A percentile compares a stretch with the other conserved stretches of the same genome.
Evolutionary conservation across 208 protist species (phyloP).

Genomic region (Crithidia brevicula): DNA sequence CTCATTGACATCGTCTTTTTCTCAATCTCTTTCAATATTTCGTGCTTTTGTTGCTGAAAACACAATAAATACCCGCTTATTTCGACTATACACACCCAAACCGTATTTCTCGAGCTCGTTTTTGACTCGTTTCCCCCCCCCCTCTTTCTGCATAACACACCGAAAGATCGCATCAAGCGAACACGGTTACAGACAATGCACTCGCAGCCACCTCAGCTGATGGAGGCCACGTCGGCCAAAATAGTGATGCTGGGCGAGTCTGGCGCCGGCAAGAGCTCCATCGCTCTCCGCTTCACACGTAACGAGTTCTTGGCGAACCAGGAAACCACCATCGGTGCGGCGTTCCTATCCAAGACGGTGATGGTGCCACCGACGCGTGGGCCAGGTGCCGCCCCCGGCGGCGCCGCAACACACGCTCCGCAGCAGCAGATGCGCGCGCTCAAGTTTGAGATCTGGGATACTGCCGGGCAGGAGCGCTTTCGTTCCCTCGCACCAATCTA

Average conservation of each 20-base stretch:
- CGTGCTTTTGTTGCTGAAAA: background rate
- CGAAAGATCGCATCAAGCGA: background rate
- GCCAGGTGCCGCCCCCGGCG: constrained; percentile 11
- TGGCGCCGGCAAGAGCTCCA: constrained; percentile 88
- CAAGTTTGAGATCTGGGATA: constrained; percentile 94
- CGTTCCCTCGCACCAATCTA: constrained; percentile 93
- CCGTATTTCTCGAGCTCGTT: no score
- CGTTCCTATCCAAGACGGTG: constrained; percentile 85
- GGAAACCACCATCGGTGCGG: constrained; percentile 88
- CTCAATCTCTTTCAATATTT: no score
- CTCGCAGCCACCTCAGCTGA: constrained; percentile 22
- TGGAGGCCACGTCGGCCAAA: constrained; percentile 73
- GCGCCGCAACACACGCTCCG: constrained; percentile 12
- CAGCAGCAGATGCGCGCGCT: constrained; percentile 40
- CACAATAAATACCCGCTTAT: no score
- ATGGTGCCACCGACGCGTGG: constrained; percentile 47
- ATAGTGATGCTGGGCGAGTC: constrained; percentile 92
- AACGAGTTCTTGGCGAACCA: constrained; percentile 87
- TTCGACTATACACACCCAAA: no score
- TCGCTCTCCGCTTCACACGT: constrained; percentile 85
- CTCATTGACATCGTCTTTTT: no score
- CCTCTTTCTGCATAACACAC: background rate
- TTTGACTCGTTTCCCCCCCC: no score
- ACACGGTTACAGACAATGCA: constrained; percentile 27
- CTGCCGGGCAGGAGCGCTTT: constrained; percentile 93